Evolutionary conservation across 192 early-diverging fungal species (phyloP), one percentile per base, ranked within the genome.

Genomic region (Paraglomus brasilianum): DNA sequence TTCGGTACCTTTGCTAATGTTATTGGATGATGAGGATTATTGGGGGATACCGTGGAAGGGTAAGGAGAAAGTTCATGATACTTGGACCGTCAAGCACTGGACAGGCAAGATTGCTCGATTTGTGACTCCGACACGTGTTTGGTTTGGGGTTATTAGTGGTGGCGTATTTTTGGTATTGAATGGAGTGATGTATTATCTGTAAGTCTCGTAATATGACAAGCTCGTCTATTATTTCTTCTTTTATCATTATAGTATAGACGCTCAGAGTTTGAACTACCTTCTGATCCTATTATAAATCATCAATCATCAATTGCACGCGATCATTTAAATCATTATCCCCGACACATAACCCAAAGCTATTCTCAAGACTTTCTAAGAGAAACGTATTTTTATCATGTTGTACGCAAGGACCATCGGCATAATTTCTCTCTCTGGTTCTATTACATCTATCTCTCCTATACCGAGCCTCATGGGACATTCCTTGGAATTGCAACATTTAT

Each of bases 361-460:
- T 93, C 92, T 19, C 51, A 81, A 55, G 90, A 93, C 64, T 97
- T 98, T 74, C 53, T 99, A 39, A 77, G 95, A 39, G 88, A 97
- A 65, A 95, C 95, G 0, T 97, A 94, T 71, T 64, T 97, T 40
- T 99, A 98, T 70, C 97, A 99, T 76, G 73, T 97, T 48, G 91
- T 87, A 0, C 91, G 97, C 71, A 93, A 93, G 76, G 97, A 99
- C 77, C 97, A 97, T 69, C 90, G 97, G 4, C 97, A 99, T 81
- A 99, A 99, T 80, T 99, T 97, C 75, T 97, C 96, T 1, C 73
- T 91, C 49, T 99, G 95, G 86, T 99, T 96, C 66, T 93, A 97
- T 69, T 88, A 93, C 45, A 92, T 99, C 40, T 99, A 98, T 63
- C 81, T 99, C 24, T 83, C 81, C 0, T 88, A 89, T 69, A 74